These are phyloP conservation scores for Pyricularia sp. DNA, from an alignment of 2,329 filamentous ascomycete species.

Conservation along the genomic window DNA sequence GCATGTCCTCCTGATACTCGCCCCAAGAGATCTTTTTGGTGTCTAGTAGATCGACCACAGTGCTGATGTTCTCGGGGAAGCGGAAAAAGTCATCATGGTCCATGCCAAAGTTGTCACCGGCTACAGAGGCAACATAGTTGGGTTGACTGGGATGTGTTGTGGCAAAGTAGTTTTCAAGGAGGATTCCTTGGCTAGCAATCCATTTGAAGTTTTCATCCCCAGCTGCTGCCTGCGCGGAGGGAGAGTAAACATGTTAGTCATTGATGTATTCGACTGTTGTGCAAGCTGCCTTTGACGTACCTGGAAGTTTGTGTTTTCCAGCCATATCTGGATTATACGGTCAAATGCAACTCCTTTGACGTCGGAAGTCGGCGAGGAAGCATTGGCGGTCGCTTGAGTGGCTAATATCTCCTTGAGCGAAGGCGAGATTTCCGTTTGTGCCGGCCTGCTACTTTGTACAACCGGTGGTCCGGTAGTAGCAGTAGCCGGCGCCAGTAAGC, in stretches of 20 bases:
- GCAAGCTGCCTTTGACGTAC: background rate
- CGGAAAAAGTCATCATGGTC: slow-evolving; percentile 30
- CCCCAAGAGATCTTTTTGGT: slow-evolving; percentile 25
- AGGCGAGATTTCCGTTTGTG: background rate
- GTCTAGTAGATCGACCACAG: slow-evolving; percentile 32
- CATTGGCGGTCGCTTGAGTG: slow-evolving; percentile 29
- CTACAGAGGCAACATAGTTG: slow-evolving; percentile 18
- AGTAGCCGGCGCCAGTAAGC: background rate
- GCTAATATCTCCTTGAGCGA: slow-evolving; percentile 19
- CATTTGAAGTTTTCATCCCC: slow-evolving; percentile 5
- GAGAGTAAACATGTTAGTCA: background rate
- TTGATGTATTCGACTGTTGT: background rate
- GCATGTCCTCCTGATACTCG: slow-evolving; percentile 32
- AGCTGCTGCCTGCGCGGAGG: background rate
- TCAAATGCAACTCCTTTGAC: slow-evolving; percentile 44
- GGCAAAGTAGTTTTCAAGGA: slow-evolving; percentile 6
- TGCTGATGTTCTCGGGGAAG: slow-evolving; percentile 31
- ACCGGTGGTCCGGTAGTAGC: background rate
- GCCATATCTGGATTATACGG: slow-evolving; percentile 48
- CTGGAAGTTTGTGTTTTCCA: slow-evolving; percentile 34
- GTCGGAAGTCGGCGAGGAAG: slow-evolving; percentile 28
- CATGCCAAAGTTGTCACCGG: slow-evolving; percentile 29
- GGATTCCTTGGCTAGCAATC: slow-evolving; percentile 5
- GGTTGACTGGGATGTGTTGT: slow-evolving; percentile 24
- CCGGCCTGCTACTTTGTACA: background rate